Base-by-base conservation (phyloP, 306 rosid genomes). In the Vigna trinervia region DNA sequence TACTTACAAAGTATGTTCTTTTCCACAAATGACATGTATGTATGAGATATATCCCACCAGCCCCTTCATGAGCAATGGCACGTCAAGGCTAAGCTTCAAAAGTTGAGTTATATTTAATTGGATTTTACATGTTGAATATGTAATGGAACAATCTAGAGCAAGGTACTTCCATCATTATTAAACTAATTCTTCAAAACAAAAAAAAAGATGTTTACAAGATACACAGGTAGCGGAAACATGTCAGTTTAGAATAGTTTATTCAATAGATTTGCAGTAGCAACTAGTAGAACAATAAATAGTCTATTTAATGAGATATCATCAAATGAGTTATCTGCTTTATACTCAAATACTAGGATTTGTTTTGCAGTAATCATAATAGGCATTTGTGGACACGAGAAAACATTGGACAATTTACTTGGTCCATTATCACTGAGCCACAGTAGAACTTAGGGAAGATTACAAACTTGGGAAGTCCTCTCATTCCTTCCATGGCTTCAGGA, bases 401-500 rank as follows among this genome's bases (percentile, higher is more conserved):
- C 69, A 85, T 66, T 65, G 20, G 22, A 83, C 19, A 78, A 38
- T 68, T 13, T 68, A 56, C 57, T 71, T 65, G 73, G 23, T 65
- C 73, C 75, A 36, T 46, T 30, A 28, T 75, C 60, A 60, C 74
- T 12, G 36, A 63, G 69, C 63, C 71, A 72, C 5, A 5, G 38
- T 32, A 34, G 46, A 76, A 62, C 47, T 48, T 76, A 6, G 30
- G 32, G 52, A 75, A 26, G 13, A 80, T 65, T 73, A 80, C 56
- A 20, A 69, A 36, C 70, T 32, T 58, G 53, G 61, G 34, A 80
- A 53, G 59, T 72, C 48, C 60, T 28, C 72, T 59, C 63, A 62
- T 70, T 52, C 52, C 32, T 53, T 70, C 38, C 43, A 74, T 70
- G n/a, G 76, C 74, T 75, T 92, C 89, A 94, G 1, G 97, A 87